Conservation (phyloP, 257 asterid genomes). For the Petunia secreta region DNA sequence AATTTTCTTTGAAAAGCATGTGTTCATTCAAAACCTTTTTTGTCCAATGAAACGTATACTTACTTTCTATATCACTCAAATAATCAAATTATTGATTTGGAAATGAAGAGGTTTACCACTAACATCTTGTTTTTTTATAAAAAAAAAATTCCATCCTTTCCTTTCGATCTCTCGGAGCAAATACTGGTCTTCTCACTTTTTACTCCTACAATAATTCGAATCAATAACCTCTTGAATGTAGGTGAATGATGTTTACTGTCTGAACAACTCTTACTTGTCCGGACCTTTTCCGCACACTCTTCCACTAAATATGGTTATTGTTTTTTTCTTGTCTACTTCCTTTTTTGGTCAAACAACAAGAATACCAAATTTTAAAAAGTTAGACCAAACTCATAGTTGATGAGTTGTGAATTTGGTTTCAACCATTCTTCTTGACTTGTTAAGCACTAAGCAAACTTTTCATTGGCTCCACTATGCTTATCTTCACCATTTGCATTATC, state of each 20-base stretch:
- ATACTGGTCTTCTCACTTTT: too few relatives aligned
- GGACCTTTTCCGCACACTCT: not conserved
- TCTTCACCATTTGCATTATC: conserved; percentile 9
- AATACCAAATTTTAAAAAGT: not conserved
- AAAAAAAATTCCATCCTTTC: too few relatives aligned
- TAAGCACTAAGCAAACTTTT: not conserved
- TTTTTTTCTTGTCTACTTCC: not conserved
- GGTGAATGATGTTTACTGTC: too few relatives aligned
- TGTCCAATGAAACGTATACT: too few relatives aligned
- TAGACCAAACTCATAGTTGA: conserved; percentile 6
- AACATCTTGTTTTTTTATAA: not conserved
- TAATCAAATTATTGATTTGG: not conserved
- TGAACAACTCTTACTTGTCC: too few relatives aligned
- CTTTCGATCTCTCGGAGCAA: too few relatives aligned
- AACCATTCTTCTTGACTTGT: conserved; percentile 7
- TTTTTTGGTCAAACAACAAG: conserved; percentile 11
- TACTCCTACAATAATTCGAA: too few relatives aligned
- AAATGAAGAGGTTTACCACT: not conserved
- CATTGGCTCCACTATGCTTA: not conserved
- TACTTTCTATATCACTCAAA: too few relatives aligned
- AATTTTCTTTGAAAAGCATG: too few relatives aligned
- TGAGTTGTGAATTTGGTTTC: not conserved
- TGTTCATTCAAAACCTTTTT: too few relatives aligned
- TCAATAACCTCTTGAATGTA: too few relatives aligned
- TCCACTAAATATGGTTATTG: not conserved